These are phyloP conservation scores for Austropuccinia psidii DNA, from an alignment of 1,284 basidiomycete species.

Conservation along the genomic window DNA sequence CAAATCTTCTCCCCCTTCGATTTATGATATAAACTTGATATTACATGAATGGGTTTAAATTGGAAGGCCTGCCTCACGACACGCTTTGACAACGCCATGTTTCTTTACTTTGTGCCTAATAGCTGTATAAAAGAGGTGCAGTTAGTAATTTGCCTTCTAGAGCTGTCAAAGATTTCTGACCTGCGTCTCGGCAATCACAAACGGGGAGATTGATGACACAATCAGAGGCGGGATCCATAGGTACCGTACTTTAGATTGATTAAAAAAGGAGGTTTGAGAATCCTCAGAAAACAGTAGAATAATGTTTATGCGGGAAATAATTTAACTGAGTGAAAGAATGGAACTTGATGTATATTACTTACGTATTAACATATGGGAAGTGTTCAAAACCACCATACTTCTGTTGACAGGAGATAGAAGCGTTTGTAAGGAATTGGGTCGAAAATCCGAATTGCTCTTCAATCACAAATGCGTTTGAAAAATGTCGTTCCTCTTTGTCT, in stretches of 20 bases:
- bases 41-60: too few species aligned
- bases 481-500: conserved; percentile 5
- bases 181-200: conserved; percentile 17
- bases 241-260: neutral
- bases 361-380: conserved; percentile 21
- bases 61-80: conserved; percentile 21
- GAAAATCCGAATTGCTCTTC: conserved; percentile 24
- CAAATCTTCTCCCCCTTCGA: too few species aligned
- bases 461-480: conserved; percentile 15
- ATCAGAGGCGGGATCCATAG: conserved; percentile 19
- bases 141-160: too few species aligned
- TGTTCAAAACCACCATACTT: conserved; percentile 27
- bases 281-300: too few species aligned
- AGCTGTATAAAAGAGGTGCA: neutral
- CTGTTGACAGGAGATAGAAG: conserved; percentile 22
- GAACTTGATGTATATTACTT: too few species aligned
- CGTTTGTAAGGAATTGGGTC: conserved; percentile 32
- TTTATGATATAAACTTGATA: too few species aligned
- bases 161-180: neutral
- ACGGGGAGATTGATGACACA: conserved; percentile 33
- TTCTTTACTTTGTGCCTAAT: neutral
- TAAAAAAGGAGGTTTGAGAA: neutral
- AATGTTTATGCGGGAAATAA: too few species aligned
- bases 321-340: too few species aligned
- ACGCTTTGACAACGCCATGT: conserved; percentile 18